A percentile compares a stretch with the other conserved stretches of the same genome.
These are phyloP conservation scores for Glycine tomentella DNA, from an alignment of 306 rosid species.

Conservation along the genomic window DNA sequence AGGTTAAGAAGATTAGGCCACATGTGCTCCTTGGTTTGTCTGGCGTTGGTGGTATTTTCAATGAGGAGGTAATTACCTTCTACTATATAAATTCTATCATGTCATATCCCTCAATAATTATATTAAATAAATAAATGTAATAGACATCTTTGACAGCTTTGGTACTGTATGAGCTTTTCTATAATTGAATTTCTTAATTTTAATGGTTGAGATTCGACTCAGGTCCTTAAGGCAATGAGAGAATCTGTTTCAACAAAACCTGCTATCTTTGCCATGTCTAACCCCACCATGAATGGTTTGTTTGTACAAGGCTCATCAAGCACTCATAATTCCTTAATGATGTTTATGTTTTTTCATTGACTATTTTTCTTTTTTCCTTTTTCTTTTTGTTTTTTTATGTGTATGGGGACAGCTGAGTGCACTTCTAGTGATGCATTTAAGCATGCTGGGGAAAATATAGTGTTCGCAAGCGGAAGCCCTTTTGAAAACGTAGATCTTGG, in stretches of 20 bases:
- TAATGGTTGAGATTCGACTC: conserved; percentile 51
- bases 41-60: conserved; percentile 97
- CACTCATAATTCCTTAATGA: conserved; percentile 42
- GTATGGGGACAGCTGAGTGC: conserved; percentile 84
- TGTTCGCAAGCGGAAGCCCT: conserved; percentile 98
- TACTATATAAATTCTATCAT: conserved; percentile 39
- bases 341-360: conserved; percentile 38
- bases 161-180: conserved; percentile 38
- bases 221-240: conserved; percentile 96
- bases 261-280: conserved; percentile 98
- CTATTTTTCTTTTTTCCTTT: not conserved
- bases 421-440: conserved; percentile 91
- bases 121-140: conserved; percentile 31
- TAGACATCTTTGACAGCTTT: conserved; percentile 41
- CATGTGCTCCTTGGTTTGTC: conserved; percentile 97
- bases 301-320: conserved; percentile 51
- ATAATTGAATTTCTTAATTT: conserved; percentile 46
- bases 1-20: conserved; percentile 94
- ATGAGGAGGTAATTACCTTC: conserved; percentile 73
- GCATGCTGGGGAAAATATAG: conserved; percentile 90
- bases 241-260: conserved; percentile 95
- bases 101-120: conserved; percentile 16
- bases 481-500: conserved; percentile 87
- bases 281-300: conserved; percentile 98
- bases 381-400: not conserved